Evolutionary conservation across 306 rosid genomes (phyloP).

Genomic region (Pyrus communis): DNA sequence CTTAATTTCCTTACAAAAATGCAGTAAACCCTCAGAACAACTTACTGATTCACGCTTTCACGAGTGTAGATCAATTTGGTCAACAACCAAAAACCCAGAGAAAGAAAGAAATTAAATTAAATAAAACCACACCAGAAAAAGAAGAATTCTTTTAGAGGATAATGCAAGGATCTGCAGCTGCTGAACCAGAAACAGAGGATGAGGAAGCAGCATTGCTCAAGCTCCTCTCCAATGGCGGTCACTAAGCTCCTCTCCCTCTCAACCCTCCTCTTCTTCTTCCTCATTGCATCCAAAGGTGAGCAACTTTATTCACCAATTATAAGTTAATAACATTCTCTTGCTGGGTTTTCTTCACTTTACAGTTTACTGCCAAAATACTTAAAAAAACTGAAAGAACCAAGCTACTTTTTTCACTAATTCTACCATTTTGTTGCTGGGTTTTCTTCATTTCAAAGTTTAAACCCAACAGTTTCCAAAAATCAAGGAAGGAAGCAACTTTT

Average conservation of each 20-base stretch:
- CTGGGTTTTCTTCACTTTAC: not conserved
- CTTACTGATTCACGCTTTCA: not conserved
- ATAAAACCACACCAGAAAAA: not conserved
- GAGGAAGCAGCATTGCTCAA: constrained; percentile 37
- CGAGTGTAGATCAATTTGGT: not conserved
- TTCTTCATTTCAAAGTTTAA: not conserved
- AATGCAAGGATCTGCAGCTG: constrained; percentile 64
- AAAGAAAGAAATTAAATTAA: not conserved
- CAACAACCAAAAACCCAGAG: constrained; percentile 19
- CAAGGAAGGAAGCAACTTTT: too few relatives aligned
- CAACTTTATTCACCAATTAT: not conserved
- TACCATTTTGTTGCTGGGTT: not conserved
- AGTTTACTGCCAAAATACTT: not conserved
- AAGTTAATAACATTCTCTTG: not conserved
- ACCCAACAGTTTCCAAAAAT: not conserved
- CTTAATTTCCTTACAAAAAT: not conserved
- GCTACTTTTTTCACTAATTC: not conserved
- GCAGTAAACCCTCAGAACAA: not conserved
- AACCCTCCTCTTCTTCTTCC: constrained; percentile 3
- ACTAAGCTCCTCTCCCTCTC: constrained; percentile 28
- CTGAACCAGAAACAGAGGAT: constrained; percentile 44
- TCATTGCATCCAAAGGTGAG: constrained; percentile 33
- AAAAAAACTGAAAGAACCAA: too few relatives aligned
- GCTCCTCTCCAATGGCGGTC: constrained; percentile 47
- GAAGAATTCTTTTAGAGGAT: constrained; percentile 19